Evolutionary conservation across 768 basidiomycete species (phyloP).

Genomic region (Panus rudis): DNA sequence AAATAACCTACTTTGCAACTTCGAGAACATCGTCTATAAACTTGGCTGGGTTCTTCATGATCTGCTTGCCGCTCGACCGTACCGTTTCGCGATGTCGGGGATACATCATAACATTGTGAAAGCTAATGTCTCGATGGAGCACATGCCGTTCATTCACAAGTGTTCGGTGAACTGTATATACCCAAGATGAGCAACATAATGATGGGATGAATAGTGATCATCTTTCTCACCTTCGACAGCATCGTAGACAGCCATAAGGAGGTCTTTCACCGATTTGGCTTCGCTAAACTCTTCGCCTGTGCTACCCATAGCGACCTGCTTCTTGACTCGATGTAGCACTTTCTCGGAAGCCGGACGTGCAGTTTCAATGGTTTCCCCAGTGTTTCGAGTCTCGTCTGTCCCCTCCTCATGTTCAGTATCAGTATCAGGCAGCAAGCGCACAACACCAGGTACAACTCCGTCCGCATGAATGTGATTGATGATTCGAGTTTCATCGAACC

Average conservation of each 20-base stretch:
- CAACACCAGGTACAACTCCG: no score
- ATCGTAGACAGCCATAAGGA: slow-evolving; percentile 11
- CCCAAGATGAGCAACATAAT: no score
- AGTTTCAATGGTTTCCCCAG: no score
- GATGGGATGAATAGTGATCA: no score
- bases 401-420: no score
- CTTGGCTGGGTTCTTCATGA: not conserved
- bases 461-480: no score
- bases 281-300: not conserved
- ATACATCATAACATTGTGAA: slow-evolving; percentile 12
- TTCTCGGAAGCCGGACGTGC: no score
- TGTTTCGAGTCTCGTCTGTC: no score
- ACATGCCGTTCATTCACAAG: not conserved
- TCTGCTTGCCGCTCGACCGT: not conserved
- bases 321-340: no score
- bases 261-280: slow-evolving; percentile 7
- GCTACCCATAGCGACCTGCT: slow-evolving; percentile 7
- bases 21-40: slow-evolving; percentile 7
- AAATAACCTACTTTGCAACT: no score
- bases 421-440: no score
- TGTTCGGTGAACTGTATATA: slow-evolving; percentile 9
- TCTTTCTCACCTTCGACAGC: slow-evolving; percentile 5
- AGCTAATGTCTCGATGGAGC: slow-evolving; percentile 11
- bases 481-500: no score
- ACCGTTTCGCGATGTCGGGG: not conserved